Conservation (phyloP, 169 alveolate genomes). For the Plasmodium inui region DNA sequence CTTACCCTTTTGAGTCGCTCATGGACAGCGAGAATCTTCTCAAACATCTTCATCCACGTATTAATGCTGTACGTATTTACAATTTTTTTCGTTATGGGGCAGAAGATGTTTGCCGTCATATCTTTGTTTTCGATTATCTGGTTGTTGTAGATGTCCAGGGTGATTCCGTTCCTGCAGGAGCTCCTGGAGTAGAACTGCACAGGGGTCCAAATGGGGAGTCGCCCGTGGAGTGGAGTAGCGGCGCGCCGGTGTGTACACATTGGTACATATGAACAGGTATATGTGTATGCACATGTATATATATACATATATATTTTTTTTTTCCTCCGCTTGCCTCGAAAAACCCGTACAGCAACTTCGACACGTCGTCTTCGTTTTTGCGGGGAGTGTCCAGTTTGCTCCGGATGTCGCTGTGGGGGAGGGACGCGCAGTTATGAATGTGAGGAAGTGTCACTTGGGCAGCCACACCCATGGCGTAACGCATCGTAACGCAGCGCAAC, state of each 20-base stretch:
- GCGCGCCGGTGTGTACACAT: background rate
- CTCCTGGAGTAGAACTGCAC: conserved; percentile 42
- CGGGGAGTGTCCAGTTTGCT: conserved; percentile 12
- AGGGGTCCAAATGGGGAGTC: background rate
- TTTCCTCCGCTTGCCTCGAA: conserved; percentile 34
- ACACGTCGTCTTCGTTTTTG: conserved; percentile 50
- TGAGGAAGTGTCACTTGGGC: background rate
- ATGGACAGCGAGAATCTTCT: conserved; percentile 62
- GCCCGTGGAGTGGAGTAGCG: background rate
- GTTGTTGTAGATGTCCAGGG: conserved; percentile 58
- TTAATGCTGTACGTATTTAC: conserved; percentile 71
- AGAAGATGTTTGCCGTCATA: conserved; percentile 69
- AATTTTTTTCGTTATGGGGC: conserved; percentile 68
- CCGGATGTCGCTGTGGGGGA: conserved; percentile 30
- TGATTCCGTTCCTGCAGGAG: conserved; percentile 51
- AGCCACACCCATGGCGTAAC: background rate
- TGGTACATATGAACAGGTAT: background rate
- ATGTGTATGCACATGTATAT: background rate
- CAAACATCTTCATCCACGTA: conserved; percentile 62
- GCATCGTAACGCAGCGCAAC: background rate
- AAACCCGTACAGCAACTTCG: conserved; percentile 64
- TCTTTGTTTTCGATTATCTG: conserved; percentile 70
- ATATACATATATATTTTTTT: background rate
- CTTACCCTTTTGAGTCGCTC: conserved; percentile 42
- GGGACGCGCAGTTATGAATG: background rate